Percentiles rank a stretch among this genome's conserved stretches.
These are phyloP conservation scores for Glaciozyma martinii DNA, from an alignment of 768 basidiomycete species.

Conservation along the genomic window DNA sequence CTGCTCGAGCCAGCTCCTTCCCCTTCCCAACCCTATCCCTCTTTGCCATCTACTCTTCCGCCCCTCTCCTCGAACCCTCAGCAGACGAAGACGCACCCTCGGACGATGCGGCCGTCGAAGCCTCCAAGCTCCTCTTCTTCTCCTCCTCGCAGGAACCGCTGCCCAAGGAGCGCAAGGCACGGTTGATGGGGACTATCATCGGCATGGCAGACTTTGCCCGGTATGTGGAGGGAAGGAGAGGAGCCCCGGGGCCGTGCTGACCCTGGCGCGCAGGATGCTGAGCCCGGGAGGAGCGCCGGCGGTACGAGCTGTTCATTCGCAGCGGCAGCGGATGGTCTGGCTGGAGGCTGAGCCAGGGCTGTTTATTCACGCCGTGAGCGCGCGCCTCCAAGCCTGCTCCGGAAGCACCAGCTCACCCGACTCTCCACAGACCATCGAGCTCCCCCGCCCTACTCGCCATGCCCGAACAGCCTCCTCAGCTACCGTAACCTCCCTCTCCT, in stretches of 20 bases:
- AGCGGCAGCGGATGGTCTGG: conserved; percentile 24
- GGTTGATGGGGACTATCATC: conserved; percentile 20
- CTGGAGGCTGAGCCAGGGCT: conserved; percentile 20
- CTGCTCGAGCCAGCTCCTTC: no score
- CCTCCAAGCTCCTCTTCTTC: conserved; percentile 15
- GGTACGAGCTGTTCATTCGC: conserved; percentile 8
- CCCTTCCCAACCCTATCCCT: conserved; percentile 11
- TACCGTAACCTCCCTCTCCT: neutral
- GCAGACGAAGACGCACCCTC: neutral
- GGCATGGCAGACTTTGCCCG: conserved; percentile 23
- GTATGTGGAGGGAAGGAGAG: conserved; percentile 1
- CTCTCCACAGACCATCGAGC: conserved; percentile 6
- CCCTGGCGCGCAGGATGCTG: conserved; percentile 11
- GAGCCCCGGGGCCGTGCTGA: neutral
- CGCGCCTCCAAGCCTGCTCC: neutral
- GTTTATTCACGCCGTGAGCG: conserved; percentile 17
- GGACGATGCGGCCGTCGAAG: conserved; percentile 17
- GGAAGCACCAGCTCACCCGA: neutral
- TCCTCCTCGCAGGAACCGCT: neutral
- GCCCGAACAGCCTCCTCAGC: conserved; percentile 4
- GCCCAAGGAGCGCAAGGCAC: neutral
- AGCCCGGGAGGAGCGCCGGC: neutral
- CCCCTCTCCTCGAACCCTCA: neutral
- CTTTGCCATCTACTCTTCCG: conserved; percentile 15
- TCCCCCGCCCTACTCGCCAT: conserved; percentile 2